These are phyloP conservation scores for Globisporangium nagaii DNA, from an alignment of 352 stramenopile genomes.

Conservation along the genomic window DNA sequence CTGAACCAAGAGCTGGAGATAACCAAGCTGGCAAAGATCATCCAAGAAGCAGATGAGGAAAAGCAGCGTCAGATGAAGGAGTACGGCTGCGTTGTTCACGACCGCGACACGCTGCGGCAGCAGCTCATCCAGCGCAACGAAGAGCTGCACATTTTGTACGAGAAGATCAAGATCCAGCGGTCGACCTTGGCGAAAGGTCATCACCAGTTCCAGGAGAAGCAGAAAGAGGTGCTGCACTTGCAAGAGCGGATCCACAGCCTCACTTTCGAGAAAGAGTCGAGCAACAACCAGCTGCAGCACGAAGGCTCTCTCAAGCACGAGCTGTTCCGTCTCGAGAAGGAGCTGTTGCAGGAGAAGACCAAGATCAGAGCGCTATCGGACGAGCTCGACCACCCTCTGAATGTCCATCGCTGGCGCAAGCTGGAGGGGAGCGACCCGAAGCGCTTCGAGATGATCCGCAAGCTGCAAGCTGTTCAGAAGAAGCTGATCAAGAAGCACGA, in stretches of 20 bases:
- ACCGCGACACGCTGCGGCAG: slow-evolving; percentile 78
- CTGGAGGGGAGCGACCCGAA: slow-evolving; percentile 87
- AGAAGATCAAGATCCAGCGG: slow-evolving; percentile 91
- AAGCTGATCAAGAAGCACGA: slow-evolving; percentile 83
- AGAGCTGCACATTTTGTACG: slow-evolving; percentile 84
- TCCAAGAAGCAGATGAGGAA: slow-evolving; percentile 89
- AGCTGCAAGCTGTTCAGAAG: slow-evolving; percentile 85
- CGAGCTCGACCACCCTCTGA: slow-evolving; percentile 88
- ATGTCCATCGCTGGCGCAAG: slow-evolving; percentile 90
- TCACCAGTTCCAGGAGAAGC: slow-evolving; percentile 63
- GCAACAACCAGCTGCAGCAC: slow-evolving; percentile 55
- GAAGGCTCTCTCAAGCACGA: slow-evolving; percentile 56
- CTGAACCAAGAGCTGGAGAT: slow-evolving; percentile 81
- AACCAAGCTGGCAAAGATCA: slow-evolving; percentile 83
- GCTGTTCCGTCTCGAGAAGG: slow-evolving; percentile 60
- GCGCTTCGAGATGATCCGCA: slow-evolving; percentile 83
- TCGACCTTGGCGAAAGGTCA: slow-evolving; percentile 81
- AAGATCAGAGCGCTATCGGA: slow-evolving; percentile 87
- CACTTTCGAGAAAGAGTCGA: slow-evolving; percentile 53
- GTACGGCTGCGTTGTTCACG: slow-evolving; percentile 74
- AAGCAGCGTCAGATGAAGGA: slow-evolving; percentile 85
- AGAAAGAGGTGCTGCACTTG: slow-evolving; percentile 46
- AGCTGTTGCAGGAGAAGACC: slow-evolving; percentile 75
- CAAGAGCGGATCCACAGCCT: slow-evolving; percentile 56
- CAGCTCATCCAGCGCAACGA: slow-evolving; percentile 87